Evolutionary conservation across 2,329 filamentous ascomycete species (phyloP), one percentile per base, ranked within the genome.

Genomic region (Cordyceps tenuipes): DNA sequence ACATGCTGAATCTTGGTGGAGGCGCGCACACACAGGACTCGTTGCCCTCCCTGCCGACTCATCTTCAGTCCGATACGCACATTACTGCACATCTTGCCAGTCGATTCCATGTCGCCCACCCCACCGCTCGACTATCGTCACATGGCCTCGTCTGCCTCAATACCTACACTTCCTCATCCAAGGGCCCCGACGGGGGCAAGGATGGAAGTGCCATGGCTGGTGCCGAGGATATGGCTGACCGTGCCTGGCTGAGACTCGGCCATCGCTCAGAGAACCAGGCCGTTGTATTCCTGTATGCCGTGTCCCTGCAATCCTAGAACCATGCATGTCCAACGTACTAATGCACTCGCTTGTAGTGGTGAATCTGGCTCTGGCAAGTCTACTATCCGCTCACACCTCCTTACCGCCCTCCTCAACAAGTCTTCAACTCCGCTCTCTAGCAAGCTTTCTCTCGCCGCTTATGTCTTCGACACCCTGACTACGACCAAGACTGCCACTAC

Each of bases 311-410:
- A 41, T 23, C 26, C 29, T 48, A 17, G 3, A 49, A 54, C 48
- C n/a, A 48, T 19, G 15, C 39, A 21, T 12, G 6, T 51, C 34
- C 52, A 36, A 26, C 17, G 61, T 66, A 69, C 66, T 69, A 62
- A 73, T 63, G 49, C 61, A 9, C 26, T 10, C 52, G 50, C 64
- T 54, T 47, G 17, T 65, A 97, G 92, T 65, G 94, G 94, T 73
- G 94, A 99, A 81, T 96, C 91, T 61, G 94, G 94, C 50, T 87
- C 94, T 36, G 94, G 94, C 67, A 99, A 99, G 78, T 97, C 94
- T 0, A 99, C 94, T 0, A 80, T 97, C 68, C 88, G 94, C 63
- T 90, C 91, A 48, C 94, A 97, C 72, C 79, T 97, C 59, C 79
- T 99, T 50, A 88, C 91, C 26, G 85, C 92, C 1, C 81, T 99